Evolutionary conservation across 495 filamentous ascomycete genomes (phyloP).

Genomic region (Penicillium maclennaniae): DNA sequence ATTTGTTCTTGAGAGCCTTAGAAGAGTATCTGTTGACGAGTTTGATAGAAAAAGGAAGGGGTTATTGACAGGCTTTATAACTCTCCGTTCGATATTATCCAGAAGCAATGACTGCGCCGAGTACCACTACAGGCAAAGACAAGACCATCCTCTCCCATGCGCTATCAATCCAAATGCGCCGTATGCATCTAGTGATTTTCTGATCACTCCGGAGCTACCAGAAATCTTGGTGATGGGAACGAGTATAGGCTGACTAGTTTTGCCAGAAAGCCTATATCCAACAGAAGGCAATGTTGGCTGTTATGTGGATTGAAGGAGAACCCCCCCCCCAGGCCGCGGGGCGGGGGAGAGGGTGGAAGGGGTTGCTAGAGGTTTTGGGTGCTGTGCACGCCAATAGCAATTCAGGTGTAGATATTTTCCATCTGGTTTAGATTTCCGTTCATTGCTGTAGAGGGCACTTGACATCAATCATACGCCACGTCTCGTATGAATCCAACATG

Average conservation of each 20-base stretch:
- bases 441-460: constrained; percentile 26
- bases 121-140: constrained; percentile 5
- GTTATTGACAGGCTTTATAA: constrained; percentile 20
- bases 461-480: constrained; percentile 28
- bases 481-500: constrained; percentile 18
- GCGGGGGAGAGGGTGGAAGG: no score
- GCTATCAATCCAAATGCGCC: neutral
- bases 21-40: neutral
- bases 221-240: neutral
- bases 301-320: constrained; percentile 32
- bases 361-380: constrained; percentile 12
- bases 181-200: constrained; percentile 24
- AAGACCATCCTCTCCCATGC: neutral
- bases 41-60: constrained; percentile 9
- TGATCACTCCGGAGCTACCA: constrained; percentile 15
- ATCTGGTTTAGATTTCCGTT: constrained; percentile 27
- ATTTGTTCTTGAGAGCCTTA: neutral
- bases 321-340: no score
- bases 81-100: neutral
- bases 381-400: constrained; percentile 4
- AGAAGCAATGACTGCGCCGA: constrained; percentile 15
- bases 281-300: constrained; percentile 27
- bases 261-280: constrained; percentile 13
- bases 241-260: neutral
- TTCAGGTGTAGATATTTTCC: constrained; percentile 4